Percentiles rank a stretch among this genome's conserved stretches.
Conservation (phyloP, 169 alveolate genomes). For the Plasmodium cynomolgi region DNA sequence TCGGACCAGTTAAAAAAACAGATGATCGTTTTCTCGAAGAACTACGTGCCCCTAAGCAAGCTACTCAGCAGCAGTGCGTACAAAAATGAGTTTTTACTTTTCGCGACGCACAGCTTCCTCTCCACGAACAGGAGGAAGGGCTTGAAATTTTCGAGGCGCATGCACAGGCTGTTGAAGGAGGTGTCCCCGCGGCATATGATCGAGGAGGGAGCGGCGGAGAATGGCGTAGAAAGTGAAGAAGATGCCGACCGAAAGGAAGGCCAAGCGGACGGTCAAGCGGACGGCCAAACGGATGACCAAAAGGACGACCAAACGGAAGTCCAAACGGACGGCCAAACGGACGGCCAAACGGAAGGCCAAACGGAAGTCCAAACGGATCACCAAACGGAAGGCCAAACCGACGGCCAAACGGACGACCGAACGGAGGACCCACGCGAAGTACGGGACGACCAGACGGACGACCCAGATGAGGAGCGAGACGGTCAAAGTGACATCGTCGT, state of each 20-base stretch:
- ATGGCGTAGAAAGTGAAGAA: neutral
- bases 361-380: neutral
- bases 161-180: slow-evolving; percentile 8
- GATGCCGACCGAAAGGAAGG: neutral
- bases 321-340: neutral
- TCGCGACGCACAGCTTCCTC: slow-evolving; percentile 2
- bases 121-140: neutral
- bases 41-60: neutral
- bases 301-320: neutral
- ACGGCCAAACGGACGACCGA: neutral
- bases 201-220: neutral
- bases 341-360: neutral
- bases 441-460: neutral
- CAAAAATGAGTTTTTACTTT: slow-evolving; percentile 15
- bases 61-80: neutral
- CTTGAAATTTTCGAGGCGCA: neutral
- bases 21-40: slow-evolving; percentile 8
- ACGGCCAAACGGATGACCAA: neutral
- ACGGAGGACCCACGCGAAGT: neutral
- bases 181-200: neutral
- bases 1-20: slow-evolving; percentile 2
- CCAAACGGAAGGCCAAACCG: neutral
- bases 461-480: neutral
- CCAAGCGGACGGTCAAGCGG: neutral
- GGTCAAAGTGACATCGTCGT: slow-evolving; percentile 4